These are phyloP conservation scores for Talaromyces sp. DNA, from an alignment of 2,329 filamentous ascomycete species.

Conservation along the genomic window DNA sequence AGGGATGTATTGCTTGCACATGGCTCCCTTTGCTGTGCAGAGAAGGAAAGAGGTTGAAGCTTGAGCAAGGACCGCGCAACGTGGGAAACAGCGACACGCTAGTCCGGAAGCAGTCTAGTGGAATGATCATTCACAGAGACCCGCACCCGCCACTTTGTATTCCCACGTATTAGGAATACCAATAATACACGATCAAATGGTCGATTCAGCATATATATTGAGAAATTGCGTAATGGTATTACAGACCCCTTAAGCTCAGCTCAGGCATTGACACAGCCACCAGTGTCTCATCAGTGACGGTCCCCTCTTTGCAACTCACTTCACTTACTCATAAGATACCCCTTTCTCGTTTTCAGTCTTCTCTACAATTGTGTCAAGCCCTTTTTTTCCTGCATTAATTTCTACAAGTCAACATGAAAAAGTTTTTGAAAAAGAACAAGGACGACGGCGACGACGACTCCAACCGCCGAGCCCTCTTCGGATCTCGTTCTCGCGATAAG, in stretches of 20 bases:
- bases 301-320: neutral
- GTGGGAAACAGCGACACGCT: neutral
- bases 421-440: slow-evolving; percentile 54
- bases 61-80: neutral
- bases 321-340: slow-evolving; percentile 12
- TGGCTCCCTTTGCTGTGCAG: slow-evolving; percentile 19
- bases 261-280: slow-evolving; percentile 14
- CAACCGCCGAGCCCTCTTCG: slow-evolving; percentile 60
- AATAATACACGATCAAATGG: neutral
- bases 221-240: neutral
- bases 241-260: slow-evolving; percentile 12
- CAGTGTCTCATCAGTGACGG: slow-evolving; percentile 8
- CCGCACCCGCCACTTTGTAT: slow-evolving; percentile 4
- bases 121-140: neutral
- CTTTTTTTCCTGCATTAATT: neutral
- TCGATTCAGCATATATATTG: neutral
- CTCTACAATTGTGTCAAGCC: neutral
- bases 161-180: neutral
- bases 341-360: neutral
- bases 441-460: slow-evolving; percentile 51
- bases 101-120: neutral
- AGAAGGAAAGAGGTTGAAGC: slow-evolving; percentile 11
- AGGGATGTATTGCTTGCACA: slow-evolving; percentile 21
- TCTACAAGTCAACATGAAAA: slow-evolving; percentile 24
- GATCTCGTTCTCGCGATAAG: slow-evolving; percentile 56